phyloP scores from a whole-genome alignment of 352 stramenopile genomes.

The Pythium coloratum region DNA sequence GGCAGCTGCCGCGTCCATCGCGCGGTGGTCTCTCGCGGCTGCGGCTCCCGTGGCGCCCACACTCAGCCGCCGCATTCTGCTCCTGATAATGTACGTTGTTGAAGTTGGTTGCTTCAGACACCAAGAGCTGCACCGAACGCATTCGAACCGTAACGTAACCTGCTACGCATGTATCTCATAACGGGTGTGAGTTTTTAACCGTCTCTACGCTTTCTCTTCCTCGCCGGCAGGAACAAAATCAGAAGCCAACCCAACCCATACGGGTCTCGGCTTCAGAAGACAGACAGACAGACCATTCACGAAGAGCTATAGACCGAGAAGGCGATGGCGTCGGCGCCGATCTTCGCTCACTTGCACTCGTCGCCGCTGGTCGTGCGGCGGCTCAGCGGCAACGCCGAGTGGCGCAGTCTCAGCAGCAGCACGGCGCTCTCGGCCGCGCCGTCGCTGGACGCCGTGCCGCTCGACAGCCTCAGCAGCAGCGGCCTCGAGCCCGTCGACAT shows the following conservation, averaged over 20 bases:
- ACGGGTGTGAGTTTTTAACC: not conserved
- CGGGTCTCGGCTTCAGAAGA: too few species aligned
- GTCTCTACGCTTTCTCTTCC: not conserved
- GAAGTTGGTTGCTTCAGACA: constrained; percentile 7
- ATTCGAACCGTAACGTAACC: not conserved
- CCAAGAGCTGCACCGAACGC: not conserved
- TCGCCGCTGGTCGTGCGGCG: constrained; percentile 78
- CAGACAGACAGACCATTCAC: not conserved
- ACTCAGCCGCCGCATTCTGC: constrained; percentile 10
- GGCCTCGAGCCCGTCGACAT: constrained; percentile 82
- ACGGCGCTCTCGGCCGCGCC: not conserved
- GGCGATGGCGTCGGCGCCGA: constrained; percentile 25
- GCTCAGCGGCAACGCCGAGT: constrained; percentile 48
- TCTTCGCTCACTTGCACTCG: constrained; percentile 86
- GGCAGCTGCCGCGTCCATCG: not conserved
- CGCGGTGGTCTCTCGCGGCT: not conserved
- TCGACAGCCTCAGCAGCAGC: constrained; percentile 28
- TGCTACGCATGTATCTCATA: not conserved
- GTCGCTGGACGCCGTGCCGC: not conserved
- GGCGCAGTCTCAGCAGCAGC: constrained; percentile 51
- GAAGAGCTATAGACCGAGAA: not conserved
- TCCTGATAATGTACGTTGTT: constrained; percentile 12
- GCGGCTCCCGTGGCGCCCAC: not conserved
- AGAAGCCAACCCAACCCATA: not conserved
- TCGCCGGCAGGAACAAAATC: not conserved